Evolutionary conservation across 805 yeast species (phyloP).

Genomic region (Saccharomycopsis javanensis): DNA sequence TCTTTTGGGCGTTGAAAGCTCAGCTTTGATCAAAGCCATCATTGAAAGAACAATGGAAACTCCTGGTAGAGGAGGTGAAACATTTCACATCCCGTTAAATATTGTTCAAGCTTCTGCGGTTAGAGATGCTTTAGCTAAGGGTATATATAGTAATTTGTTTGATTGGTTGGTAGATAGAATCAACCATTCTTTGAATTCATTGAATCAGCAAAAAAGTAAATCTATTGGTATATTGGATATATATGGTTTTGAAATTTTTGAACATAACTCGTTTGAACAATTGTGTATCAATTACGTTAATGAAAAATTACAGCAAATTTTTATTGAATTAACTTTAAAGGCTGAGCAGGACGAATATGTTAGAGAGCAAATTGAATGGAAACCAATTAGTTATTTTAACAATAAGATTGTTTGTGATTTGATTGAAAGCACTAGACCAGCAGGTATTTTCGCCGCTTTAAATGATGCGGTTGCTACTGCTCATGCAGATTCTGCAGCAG

Average conservation of each 20-base stretch:
- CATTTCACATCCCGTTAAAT: constrained; percentile 90
- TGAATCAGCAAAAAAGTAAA: constrained; percentile 39
- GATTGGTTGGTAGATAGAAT: constrained; percentile 96
- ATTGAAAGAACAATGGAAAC: constrained; percentile 84
- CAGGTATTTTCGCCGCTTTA: constrained; percentile 91
- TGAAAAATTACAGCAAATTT: constrained; percentile 92
- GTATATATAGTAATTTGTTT: constrained; percentile 81
- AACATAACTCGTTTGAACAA: constrained; percentile 91
- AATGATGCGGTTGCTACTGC: constrained; percentile 98
- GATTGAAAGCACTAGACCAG: constrained; percentile 89
- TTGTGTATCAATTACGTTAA: constrained; percentile 92
- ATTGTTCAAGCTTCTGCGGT: constrained; percentile 90
- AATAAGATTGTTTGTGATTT: constrained; percentile 94
- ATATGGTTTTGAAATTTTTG: constrained; percentile 93
- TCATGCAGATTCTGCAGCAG: constrained; percentile 93
- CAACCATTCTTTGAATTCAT: constrained; percentile 60
- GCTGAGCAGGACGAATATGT: constrained; percentile 97
- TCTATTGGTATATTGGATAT: constrained; percentile 92
- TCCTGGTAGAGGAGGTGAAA: constrained; percentile 77
- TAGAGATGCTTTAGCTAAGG: constrained; percentile 91
- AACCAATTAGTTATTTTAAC: constrained; percentile 93
- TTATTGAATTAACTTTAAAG: constrained; percentile 88
- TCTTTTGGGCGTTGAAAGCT: constrained; percentile 68
- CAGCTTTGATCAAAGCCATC: constrained; percentile 53
- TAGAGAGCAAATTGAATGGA: constrained; percentile 92